Evolutionary conservation across 2,329 filamentous ascomycete species (phyloP), one percentile per base, ranked within the genome.

Genomic region (Microcyclosporella mali): DNA sequence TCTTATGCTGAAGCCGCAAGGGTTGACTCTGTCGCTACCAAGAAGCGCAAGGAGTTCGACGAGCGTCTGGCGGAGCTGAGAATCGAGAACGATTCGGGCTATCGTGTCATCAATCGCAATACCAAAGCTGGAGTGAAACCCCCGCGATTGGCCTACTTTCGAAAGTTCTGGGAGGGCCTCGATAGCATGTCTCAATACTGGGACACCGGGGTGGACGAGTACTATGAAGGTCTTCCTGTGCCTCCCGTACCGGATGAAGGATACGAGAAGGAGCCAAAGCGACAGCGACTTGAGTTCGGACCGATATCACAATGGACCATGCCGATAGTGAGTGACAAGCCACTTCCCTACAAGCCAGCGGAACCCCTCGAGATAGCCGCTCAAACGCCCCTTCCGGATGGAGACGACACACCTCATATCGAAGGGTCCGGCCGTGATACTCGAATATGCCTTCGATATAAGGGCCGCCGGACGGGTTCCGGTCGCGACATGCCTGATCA

Each of bases 151-250:
- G 70, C 73, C 1, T 73, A 79, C 50, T 71, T 76, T 45, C 68
- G 78, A 40, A 78, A 75, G 43, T 82, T 82, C 59, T 82, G 74
- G 72, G 69, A 71, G 39, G 72, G 70, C 2, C 64, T 82, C 40
- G 75, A 81, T 50, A 71, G 70, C 28, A 70, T 82, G 70, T 68
- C 75, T 12, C 74, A 77, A 49, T 82, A 79, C 55, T 82, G 79
- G 78, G 79, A 82, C 55, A 68, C 67, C 30, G 78, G 72, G 45
- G 56, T 74, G 36, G 79, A 82, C 51, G 62, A 78, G 21, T 79
- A 79, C 57, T 70, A 70, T 32, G 58, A 62, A 14, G 56, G 62
- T 4, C 50, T 50, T 14, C 32, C 40, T n/a, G 50, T 38, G 45
- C 53, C 32, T 15, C n/a, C 35, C 4, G 35, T n/a, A 21, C 41